Percentiles rank a stretch among this genome's conserved stretches.
These are phyloP conservation scores for Zymoseptoria brevis DNA, from an alignment of 2,329 filamentous ascomycete species.

Conservation along the genomic window DNA sequence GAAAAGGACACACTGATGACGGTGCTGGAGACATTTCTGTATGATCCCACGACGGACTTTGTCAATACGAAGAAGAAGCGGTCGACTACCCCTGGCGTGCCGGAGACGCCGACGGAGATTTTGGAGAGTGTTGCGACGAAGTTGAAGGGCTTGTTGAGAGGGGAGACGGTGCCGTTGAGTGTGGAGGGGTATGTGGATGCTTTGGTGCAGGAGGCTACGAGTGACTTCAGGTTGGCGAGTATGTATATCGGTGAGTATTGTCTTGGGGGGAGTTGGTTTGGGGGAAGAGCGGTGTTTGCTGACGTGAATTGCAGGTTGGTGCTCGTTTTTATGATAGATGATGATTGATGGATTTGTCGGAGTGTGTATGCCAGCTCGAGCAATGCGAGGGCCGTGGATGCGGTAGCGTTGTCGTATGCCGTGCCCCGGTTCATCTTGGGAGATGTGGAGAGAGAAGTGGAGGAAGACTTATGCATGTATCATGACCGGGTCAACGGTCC, in stretches of 20 bases:
- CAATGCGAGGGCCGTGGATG: not conserved
- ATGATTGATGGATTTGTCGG: not conserved
- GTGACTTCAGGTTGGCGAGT: slow-evolving; percentile 67
- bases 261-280: not conserved
- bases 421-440: not conserved
- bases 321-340: slow-evolving; percentile 14
- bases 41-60: slow-evolving; percentile 92
- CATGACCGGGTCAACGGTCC: not conserved
- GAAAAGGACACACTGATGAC: slow-evolving; percentile 97
- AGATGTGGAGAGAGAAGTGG: not conserved
- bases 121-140: slow-evolving; percentile 84
- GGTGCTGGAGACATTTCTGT: slow-evolving; percentile 91
- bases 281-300: not conserved
- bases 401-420: not conserved
- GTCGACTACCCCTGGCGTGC: slow-evolving; percentile 47
- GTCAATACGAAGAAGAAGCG: slow-evolving; percentile 64
- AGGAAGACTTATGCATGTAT: not conserved
- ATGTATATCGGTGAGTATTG: slow-evolving; percentile 80
- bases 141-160: slow-evolving; percentile 71
- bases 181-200: slow-evolving; percentile 98
- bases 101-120: slow-evolving; percentile 67
- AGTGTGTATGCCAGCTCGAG: not conserved
- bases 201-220: slow-evolving; percentile 77
- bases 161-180: slow-evolving; percentile 85
- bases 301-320: slow-evolving; percentile 13